Percentiles rank a stretch among this genome's conserved stretches.
These are phyloP conservation scores for Cyberlindnera lachancei DNA, from an alignment of 805 yeast species.

Conservation along the genomic window DNA sequence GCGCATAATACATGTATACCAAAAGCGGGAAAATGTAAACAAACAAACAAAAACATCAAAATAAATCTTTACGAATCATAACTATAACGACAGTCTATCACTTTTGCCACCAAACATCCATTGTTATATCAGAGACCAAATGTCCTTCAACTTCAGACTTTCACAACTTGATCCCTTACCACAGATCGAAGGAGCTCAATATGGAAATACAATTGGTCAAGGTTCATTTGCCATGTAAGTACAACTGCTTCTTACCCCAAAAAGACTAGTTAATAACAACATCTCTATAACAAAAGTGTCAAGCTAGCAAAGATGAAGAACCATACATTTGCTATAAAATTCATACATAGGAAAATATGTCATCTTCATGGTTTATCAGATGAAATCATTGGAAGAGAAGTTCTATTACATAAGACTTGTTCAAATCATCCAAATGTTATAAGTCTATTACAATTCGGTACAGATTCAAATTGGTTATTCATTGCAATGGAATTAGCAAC, in stretches of 20 bases:
- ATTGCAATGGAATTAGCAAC: slow-evolving; percentile 60
- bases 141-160: slow-evolving; percentile 25
- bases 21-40: slow-evolving; percentile 8
- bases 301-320: slow-evolving; percentile 36
- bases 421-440: slow-evolving; percentile 55
- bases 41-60: not conserved
- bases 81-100: slow-evolving; percentile 2
- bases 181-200: slow-evolving; percentile 34
- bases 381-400: slow-evolving; percentile 43
- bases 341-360: slow-evolving; percentile 38
- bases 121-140: too few relatives aligned
- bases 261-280: not conserved
- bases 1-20: too few relatives aligned
- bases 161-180: slow-evolving; percentile 46
- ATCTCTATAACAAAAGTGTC: slow-evolving; percentile 34
- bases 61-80: slow-evolving; percentile 1
- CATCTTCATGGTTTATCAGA: slow-evolving; percentile 29
- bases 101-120: too few relatives aligned
- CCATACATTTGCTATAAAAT: slow-evolving; percentile 48
- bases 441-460: slow-evolving; percentile 44
- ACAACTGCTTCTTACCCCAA: not conserved
- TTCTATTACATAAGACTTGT: slow-evolving; percentile 51
- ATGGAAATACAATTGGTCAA: slow-evolving; percentile 53
- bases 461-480: slow-evolving; percentile 52
- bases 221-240: slow-evolving; percentile 58